phyloP scores from a whole-genome alignment of 495 filamentous ascomycete species.

The Penicillium argentinense region DNA sequence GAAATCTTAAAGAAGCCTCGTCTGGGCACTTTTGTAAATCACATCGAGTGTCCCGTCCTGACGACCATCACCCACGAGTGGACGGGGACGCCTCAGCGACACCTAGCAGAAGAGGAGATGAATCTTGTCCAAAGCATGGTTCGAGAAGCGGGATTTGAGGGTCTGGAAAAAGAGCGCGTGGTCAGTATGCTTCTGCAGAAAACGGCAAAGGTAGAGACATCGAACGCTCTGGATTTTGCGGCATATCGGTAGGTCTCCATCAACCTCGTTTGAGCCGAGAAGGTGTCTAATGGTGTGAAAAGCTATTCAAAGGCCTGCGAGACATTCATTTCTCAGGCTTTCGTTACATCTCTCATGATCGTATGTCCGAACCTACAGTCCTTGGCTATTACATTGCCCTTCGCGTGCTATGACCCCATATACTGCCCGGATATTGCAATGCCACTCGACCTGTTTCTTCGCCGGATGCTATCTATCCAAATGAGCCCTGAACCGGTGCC shows the following conservation, averaged over 20 bases:
- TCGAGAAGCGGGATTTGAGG: constrained; percentile 16
- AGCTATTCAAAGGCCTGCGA: too few relatives aligned
- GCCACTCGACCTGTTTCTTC: constrained; percentile 21
- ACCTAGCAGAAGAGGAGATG: too few relatives aligned
- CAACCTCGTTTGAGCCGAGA: too few relatives aligned
- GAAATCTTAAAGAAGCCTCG: too few relatives aligned
- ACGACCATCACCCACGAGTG: too few relatives aligned
- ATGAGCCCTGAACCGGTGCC: constrained; percentile 4
- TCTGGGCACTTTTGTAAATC: too few relatives aligned
- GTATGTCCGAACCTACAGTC: constrained; percentile 26
- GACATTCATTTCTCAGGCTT: constrained; percentile 23
- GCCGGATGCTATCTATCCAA: too few relatives aligned
- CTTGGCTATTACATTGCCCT: constrained; percentile 13
- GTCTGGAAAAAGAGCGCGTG: constrained; percentile 10
- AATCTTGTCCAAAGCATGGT: too few relatives aligned
- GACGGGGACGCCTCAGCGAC: too few relatives aligned
- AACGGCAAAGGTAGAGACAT: not conserved
- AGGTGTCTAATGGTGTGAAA: too few relatives aligned
- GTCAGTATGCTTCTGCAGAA: constrained; percentile 25
- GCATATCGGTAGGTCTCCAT: too few relatives aligned
- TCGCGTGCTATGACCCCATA: not conserved
- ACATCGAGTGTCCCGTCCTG: too few relatives aligned
- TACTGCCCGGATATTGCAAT: not conserved
- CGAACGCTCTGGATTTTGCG: not conserved
- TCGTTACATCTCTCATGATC: constrained; percentile 22